Evolutionary conservation across 768 basidiomycete species (phyloP), one percentile per base, ranked within the genome.

Genomic region (Boletales sp.): DNA sequence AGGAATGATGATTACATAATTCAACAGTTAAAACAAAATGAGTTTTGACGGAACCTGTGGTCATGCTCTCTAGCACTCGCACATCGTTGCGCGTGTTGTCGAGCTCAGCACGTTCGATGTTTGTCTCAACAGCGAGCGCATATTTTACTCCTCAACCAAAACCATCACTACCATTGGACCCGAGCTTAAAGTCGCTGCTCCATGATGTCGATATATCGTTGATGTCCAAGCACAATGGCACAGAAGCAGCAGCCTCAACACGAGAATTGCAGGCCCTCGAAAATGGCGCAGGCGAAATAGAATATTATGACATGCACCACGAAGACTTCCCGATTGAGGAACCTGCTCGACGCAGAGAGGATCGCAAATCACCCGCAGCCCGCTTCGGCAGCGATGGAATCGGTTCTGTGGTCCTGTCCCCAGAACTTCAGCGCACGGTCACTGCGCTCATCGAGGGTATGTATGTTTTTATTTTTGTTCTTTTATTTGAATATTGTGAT

Each of bases 321-420:
- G 71, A 70, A 37, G 70, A 71, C 21, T 59, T 67, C 19, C 35
- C 46, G 12, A 41, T 49, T 6, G 67, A 66, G 21, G 62, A 70
- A 9, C 59, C 46, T 48, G 49, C 50, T 31, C 60, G 55, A 38
- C 60, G 46, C 30, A 60, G 55, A 56, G 73, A 57, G 63, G 78
- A 65, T 39, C 72, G 81, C 45, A 87, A 87, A 63, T 91, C 90
- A 21, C 87, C 90, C 38, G 91, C 90, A 18, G 91, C 92, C 17
- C 71, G 74, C 19, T 89, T 89, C 65, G 94, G 93, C 15, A 86
- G 87, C 57, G 75, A 82, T 50, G 71, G 77, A 38, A 76, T 90
- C 42, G 89, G 90, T 9, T 71, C 83, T 39, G 81, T 93, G 8
- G 70, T 85, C 12, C 60, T 97, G 12, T 86, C 94, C 0, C 66